A percentile compares a stretch with the other conserved stretches of the same genome.
phyloP scores from a whole-genome alignment of 78 protist genomes.

The Capsaspora owczarzaki region DNA sequence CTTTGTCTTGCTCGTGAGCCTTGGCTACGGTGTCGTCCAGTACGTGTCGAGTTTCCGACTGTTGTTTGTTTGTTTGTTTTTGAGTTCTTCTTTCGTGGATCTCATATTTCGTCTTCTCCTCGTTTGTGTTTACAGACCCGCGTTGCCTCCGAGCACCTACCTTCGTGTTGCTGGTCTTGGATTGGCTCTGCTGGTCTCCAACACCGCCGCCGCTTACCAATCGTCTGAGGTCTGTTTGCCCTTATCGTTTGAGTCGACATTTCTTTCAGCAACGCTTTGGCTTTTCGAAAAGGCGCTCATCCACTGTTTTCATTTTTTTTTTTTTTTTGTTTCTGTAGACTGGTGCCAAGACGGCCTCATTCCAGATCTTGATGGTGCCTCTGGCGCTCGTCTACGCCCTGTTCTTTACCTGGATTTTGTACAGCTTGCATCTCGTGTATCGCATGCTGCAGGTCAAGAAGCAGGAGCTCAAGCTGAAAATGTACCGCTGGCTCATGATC shows the following conservation, averaged over 20 bases:
- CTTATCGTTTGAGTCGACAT: not conserved
- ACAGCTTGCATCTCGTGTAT: not conserved
- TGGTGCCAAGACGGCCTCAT: no score
- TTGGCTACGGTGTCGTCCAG: slow-evolving; percentile 8
- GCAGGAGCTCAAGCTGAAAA: not conserved
- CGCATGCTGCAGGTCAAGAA: not conserved
- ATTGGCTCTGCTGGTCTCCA: not conserved
- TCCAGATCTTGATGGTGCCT: no score
- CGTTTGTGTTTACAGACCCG: not conserved
- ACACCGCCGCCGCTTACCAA: not conserved
- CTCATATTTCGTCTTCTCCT: not conserved
- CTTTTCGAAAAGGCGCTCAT: not conserved
- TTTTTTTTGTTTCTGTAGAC: not conserved
- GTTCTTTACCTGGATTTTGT: not conserved
- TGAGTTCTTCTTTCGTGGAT: not conserved
- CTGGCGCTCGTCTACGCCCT: not conserved
- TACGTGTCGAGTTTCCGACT: not conserved
- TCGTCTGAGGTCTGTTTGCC: not conserved
- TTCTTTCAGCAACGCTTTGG: not conserved
- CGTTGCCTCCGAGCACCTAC: not conserved
- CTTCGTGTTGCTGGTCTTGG: not conserved
- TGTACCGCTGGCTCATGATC: not conserved
- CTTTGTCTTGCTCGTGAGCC: not conserved
- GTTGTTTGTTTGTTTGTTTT: not conserved
- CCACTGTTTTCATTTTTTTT: not conserved